phyloP scores from a whole-genome alignment of 2,329 filamentous ascomycete genomes.

The Penicillium crustosum region DNA sequence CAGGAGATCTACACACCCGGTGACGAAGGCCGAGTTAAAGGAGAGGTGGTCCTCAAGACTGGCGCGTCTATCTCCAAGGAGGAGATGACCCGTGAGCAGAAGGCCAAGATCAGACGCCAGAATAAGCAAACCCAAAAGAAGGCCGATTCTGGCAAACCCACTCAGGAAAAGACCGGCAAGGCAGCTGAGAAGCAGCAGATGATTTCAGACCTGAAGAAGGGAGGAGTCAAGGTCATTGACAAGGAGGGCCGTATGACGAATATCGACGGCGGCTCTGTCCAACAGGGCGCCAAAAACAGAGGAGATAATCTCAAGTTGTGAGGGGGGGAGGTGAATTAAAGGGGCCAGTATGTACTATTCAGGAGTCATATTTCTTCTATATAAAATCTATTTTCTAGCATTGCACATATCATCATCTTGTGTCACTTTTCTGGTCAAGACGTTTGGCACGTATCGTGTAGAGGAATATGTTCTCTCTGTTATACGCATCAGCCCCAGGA shows the following conservation, averaged over 20 bases:
- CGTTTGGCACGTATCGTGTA: conserved; percentile 36
- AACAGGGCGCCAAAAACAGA: conserved; percentile 24
- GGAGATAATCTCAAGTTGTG: conserved; percentile 40
- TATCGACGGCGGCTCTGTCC: conserved; percentile 76
- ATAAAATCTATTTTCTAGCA: conserved; percentile 12
- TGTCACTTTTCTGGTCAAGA: background rate
- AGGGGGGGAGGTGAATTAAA: conserved; percentile 6
- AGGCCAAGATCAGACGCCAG: conserved; percentile 69
- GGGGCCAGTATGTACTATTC: conserved; percentile 8
- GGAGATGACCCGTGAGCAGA: conserved; percentile 87
- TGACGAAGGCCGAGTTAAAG: conserved; percentile 60
- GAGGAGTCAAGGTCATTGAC: conserved; percentile 87
- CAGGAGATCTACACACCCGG: conserved; percentile 91
- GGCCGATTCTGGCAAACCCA: conserved; percentile 52
- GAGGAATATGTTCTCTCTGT: conserved; percentile 42
- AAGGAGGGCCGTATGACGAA: conserved; percentile 83
- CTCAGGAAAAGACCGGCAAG: conserved; percentile 48
- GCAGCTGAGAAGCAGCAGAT: conserved; percentile 53
- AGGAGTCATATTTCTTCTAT: conserved; percentile 5
- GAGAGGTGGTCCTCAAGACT: conserved; percentile 74
- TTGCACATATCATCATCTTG: conserved; percentile 10
- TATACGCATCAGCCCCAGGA: conserved; percentile 34
- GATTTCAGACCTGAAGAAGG: conserved; percentile 71
- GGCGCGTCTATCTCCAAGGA: conserved; percentile 76
- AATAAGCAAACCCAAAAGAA: conserved; percentile 82